Percentiles rank a stretch among this genome's conserved stretches.
Conservation (phyloP, 768 basidiomycete genomes). For the Boletus sensibilis region DNA sequence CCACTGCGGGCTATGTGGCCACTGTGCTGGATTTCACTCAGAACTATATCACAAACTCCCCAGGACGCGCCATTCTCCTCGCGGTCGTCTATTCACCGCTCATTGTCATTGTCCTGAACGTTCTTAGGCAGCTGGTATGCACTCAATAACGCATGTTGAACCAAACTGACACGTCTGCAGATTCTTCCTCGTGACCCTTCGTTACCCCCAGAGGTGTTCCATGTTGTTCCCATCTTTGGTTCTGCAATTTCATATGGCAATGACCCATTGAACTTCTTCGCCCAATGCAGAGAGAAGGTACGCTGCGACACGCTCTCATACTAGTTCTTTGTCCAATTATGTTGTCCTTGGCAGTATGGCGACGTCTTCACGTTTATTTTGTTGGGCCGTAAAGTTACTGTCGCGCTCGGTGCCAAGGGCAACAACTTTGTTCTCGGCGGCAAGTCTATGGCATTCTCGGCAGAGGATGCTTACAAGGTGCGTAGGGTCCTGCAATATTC, state of each 20-base stretch:
- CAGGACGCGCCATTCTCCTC: constrained; percentile 35
- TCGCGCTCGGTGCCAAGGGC: constrained; percentile 86
- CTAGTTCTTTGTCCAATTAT: neutral
- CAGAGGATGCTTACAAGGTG: constrained; percentile 96
- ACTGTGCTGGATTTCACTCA: constrained; percentile 16
- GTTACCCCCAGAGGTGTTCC: constrained; percentile 89
- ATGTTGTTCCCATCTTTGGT: constrained; percentile 87
- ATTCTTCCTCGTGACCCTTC: constrained; percentile 64
- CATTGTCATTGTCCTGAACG: constrained; percentile 67
- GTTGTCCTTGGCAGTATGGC: constrained; percentile 64
- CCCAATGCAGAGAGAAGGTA: constrained; percentile 75
- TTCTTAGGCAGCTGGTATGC: constrained; percentile 75
- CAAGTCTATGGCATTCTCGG: constrained; percentile 86
- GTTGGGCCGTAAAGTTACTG: constrained; percentile 86
- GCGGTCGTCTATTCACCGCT: constrained; percentile 65
- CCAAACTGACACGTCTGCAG: constrained; percentile 38
- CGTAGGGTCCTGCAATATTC: constrained; percentile 13
- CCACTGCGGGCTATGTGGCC: constrained; percentile 27
- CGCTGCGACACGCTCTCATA: constrained; percentile 18
- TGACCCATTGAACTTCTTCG: constrained; percentile 89
- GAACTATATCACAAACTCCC: constrained; percentile 22
- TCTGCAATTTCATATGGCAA: constrained; percentile 88
- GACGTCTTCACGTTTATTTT: constrained; percentile 96
- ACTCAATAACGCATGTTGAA: neutral
- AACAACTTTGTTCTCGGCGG: constrained; percentile 95